Conservation (phyloP, 139 green algal species). For the Ulvella scutata region DNA sequence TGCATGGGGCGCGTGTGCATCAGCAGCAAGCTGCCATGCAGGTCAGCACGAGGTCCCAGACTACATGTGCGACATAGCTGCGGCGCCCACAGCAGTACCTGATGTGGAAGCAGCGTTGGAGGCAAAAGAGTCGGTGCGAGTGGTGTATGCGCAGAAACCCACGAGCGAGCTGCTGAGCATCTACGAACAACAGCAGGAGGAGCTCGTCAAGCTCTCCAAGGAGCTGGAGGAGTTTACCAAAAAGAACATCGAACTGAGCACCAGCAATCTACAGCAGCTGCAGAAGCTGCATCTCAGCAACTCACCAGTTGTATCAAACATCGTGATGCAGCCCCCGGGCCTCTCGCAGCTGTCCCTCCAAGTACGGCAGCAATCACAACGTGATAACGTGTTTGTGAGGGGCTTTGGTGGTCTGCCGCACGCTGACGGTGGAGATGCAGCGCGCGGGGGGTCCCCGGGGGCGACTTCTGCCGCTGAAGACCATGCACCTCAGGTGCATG, state of each 20-base stretch:
- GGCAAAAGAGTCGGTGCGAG: too few relatives aligned
- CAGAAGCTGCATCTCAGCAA: not conserved
- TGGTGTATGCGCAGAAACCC: too few relatives aligned
- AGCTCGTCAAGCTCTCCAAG: constrained; percentile 2
- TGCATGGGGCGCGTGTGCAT: too few relatives aligned
- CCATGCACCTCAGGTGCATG: not conserved
- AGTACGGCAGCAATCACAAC: not conserved
- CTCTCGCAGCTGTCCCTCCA: not conserved
- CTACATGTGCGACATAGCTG: too few relatives aligned
- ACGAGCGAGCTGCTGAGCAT: not conserved
- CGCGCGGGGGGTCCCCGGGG: not conserved
- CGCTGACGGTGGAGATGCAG: not conserved
- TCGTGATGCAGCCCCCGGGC: not conserved
- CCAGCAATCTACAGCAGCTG: not conserved
- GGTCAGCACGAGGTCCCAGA: too few relatives aligned
- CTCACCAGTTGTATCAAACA: not conserved
- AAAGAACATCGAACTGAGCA: not conserved
- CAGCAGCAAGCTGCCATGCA: too few relatives aligned
- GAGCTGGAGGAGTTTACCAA: not conserved
- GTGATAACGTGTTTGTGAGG: not conserved
- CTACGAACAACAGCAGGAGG: not conserved
- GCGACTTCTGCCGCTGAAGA: not conserved
- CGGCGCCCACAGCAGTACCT: too few relatives aligned
- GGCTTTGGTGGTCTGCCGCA: not conserved
- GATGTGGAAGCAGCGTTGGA: too few relatives aligned